A percentile compares a stretch with the other conserved stretches of the same genome.
Conservation (phyloP, 2,329 filamentous ascomycete species). For the Rachicladosporium sp. region DNA sequence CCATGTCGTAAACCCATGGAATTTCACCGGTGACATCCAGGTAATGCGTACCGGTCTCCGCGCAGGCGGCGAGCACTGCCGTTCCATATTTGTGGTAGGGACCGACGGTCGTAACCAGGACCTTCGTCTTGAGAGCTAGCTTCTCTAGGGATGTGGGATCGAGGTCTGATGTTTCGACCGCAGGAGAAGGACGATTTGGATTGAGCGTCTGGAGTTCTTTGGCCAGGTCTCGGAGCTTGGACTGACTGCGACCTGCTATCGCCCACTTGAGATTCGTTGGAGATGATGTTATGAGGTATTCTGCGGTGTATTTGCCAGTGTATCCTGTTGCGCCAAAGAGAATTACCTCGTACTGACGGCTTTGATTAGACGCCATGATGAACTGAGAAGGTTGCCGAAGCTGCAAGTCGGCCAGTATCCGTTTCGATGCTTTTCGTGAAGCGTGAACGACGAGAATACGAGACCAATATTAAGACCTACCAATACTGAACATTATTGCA, state of each 20-base stretch:
- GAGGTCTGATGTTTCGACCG: slow-evolving; percentile 42
- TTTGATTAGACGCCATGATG: slow-evolving; percentile 3
- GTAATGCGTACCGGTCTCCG: slow-evolving; percentile 53
- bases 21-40: slow-evolving; percentile 54
- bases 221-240: slow-evolving; percentile 59
- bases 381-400: no score
- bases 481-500: no score
- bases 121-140: slow-evolving; percentile 43
- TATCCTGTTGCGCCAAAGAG: slow-evolving; percentile 65
- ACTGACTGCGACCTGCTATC: slow-evolving; percentile 66
- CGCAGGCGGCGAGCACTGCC: slow-evolving; percentile 52
- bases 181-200: slow-evolving; percentile 57
- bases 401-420: no score
- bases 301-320: slow-evolving; percentile 64
- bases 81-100: slow-evolving; percentile 54
- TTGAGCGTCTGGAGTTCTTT: slow-evolving; percentile 54
- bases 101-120: slow-evolving; percentile 50
- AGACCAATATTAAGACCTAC: no score
- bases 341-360: slow-evolving; percentile 50
- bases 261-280: slow-evolving; percentile 79
- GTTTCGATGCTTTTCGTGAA: no score
- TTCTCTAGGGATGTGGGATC: slow-evolving; percentile 37
- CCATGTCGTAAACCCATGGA: slow-evolving; percentile 51
- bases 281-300: slow-evolving; percentile 58
- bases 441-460: no score